phyloP scores from a whole-genome alignment of 305 asterid species.

The Petunia hybrid region DNA sequence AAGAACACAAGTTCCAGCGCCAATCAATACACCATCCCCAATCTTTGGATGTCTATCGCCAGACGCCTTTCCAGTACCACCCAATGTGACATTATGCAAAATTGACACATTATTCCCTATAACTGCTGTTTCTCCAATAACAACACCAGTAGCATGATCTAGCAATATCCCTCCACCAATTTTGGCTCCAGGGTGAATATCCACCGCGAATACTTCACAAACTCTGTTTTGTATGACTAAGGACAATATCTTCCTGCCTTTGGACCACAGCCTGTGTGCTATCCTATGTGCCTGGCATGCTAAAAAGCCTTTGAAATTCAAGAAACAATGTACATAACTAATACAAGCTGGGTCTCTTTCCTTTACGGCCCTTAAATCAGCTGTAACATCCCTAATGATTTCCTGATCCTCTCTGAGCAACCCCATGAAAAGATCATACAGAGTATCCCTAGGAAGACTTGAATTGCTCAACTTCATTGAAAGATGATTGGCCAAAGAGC shows the following conservation, averaged over 20 bases:
- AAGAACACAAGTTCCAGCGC: slow-evolving; percentile 36
- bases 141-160: slow-evolving; percentile 42
- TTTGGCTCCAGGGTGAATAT: slow-evolving; percentile 40
- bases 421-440: slow-evolving; percentile 24
- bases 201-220: slow-evolving; percentile 39
- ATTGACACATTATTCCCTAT: slow-evolving; percentile 37
- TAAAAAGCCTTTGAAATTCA: slow-evolving; percentile 34
- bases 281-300: slow-evolving; percentile 40
- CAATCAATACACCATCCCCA: slow-evolving; percentile 37
- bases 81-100: slow-evolving; percentile 39
- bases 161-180: slow-evolving; percentile 37
- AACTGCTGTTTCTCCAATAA: neutral
- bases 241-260: slow-evolving; percentile 32
- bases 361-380: slow-evolving; percentile 36
- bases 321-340: slow-evolving; percentile 35
- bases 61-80: slow-evolving; percentile 36
- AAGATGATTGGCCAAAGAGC: slow-evolving; percentile 25
- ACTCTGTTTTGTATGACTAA: slow-evolving; percentile 36
- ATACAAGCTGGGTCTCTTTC: slow-evolving; percentile 37
- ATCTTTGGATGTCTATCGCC: slow-evolving; percentile 37
- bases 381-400: slow-evolving; percentile 24
- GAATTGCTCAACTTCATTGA: slow-evolving; percentile 31
- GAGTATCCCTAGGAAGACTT: slow-evolving; percentile 10
- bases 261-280: slow-evolving; percentile 35
- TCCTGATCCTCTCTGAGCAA: slow-evolving; percentile 27